Evolutionary conservation across 2,329 filamentous ascomycete species (phyloP).

Genomic region (Pyrenophora teres): DNA sequence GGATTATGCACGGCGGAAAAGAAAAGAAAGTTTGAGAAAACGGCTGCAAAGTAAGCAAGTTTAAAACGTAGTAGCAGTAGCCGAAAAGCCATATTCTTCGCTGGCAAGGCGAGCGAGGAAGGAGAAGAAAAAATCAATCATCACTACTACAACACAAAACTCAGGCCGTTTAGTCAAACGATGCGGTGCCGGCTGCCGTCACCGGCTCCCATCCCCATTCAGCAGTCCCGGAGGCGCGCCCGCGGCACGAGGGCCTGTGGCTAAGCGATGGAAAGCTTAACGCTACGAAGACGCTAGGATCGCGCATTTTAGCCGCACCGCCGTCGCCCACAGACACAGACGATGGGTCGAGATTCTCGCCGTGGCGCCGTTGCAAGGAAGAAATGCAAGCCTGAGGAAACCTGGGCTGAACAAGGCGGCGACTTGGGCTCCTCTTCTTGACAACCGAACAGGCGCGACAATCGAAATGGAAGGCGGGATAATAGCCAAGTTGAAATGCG

Average conservation of each 20-base stretch:
- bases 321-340: conserved; percentile 5
- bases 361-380: conserved; percentile 14
- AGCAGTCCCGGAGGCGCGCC: conserved; percentile 12
- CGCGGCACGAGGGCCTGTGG: conserved; percentile 2
- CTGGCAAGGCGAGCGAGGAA: too few relatives aligned
- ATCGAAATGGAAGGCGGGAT: too few relatives aligned
- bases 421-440: not conserved
- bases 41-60: too few relatives aligned
- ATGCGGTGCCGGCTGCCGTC: conserved; percentile 10
- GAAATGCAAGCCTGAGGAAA: conserved; percentile 12
- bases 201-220: conserved; percentile 9
- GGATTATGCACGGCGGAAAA: too few relatives aligned
- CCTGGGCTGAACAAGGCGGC: conserved; percentile 1
- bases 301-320: conserved; percentile 16
- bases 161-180: conserved; percentile 7
- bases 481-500: not conserved
- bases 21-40: too few relatives aligned
- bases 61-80: too few relatives aligned
- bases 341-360: conserved; percentile 18
- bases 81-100: too few relatives aligned
- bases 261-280: conserved; percentile 21
- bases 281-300: not conserved
- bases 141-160: not conserved
- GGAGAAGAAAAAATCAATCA: too few relatives aligned
- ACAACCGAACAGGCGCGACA: conserved; percentile 4